Base-by-base conservation (phyloP, 805 yeast species). In the Phaffomyces opuntiae region DNA sequence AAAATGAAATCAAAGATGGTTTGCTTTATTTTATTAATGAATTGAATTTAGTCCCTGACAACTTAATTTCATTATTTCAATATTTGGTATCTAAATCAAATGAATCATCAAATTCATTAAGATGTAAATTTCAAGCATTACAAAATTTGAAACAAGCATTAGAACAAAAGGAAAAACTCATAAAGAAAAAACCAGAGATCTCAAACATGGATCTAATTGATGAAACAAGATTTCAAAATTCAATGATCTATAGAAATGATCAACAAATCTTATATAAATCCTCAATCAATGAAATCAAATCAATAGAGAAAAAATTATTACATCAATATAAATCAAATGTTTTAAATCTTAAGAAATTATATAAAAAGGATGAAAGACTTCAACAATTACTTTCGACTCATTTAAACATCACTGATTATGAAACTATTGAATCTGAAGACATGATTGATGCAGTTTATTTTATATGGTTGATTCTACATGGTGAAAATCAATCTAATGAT, bases 101-200 rank as follows among this genome's bases (percentile, higher is more conserved):
- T 6, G 67, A 64, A 42, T 47, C 47, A 2, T 53, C 47, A 17
- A 61, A 67, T 36, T 70, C 75, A 1, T 53, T 77, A 21, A 68
- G 88, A 53, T 72, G 79, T 70, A 67, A 70, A 47, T 62, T 83
- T 11, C 77, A 79, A 21, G 87, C 86, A 0, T 54, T 82, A 37
- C 75, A 78, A 47, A 70, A 73, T 44, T 55, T 83, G 39, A 69
- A 80, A 43, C 61, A 63, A 11, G 83, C 88, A 0, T 52, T 83
- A 8, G 78, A 77, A 36, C 58, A 70, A 9, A 82, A 83, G 51
- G 51, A 66, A 1, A 63, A 8, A 43, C 62, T 21, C 52, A 50
- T 44, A 49, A 56, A 49, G 42, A 39, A 33, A 44, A 48, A 7
- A 24, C 45, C 13, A 39, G 44, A 26, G 36, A 45, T 29, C 4